Evolutionary conservation across 345 rosid genomes (phyloP), one percentile per base, ranked within the genome.

Genomic region (Boechera retrofracta): DNA sequence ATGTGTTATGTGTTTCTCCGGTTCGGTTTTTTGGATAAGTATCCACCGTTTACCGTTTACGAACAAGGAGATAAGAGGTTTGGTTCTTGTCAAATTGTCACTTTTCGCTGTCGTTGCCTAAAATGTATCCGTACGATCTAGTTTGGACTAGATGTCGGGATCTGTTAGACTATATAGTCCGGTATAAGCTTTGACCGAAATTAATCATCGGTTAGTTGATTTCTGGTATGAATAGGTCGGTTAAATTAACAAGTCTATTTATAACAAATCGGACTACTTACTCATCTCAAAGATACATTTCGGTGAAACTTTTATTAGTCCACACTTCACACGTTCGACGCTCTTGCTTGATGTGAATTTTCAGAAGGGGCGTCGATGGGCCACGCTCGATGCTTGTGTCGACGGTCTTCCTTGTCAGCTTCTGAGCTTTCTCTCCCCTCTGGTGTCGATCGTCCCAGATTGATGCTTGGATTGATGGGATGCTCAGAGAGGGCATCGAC

Each of bases 21-120:
- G n/a, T n/a, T n/a, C n/a, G n/a, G n/a, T n/a, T n/a, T n/a, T 70
- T 44, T 53, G 28, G 75, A 77, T 70, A 70, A 70, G 24, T 9
- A 32, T 6, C n/a, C 42, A 39, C 42, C 42, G 42, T 68, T 4
- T 61, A 61, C 75, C 64, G 71, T 55, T 64, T 44, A 26, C 7
- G 54, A n/a, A n/a, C n/a, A n/a, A n/a, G n/a, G n/a, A 52, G 59
- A 70, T 70, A 70, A 69, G 70, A 38, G n/a, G 57, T 69, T 42
- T n/a, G 47, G 74, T 68, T 49, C 24, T 54, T 49, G 53, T 51
- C 16, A 67, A 49, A 33, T 11, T 51, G 59, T 33, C 7, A 35
- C 33, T 67, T 51, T 52, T 67, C 3, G 16, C n/a, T 10, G 64
- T 0, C 47, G 13, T 59, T 36, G 4, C 66, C 33, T 39, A 3